Conservation (phyloP, 169 alveolate genomes). For the Pseudocohnilembus persalinus region DNA sequence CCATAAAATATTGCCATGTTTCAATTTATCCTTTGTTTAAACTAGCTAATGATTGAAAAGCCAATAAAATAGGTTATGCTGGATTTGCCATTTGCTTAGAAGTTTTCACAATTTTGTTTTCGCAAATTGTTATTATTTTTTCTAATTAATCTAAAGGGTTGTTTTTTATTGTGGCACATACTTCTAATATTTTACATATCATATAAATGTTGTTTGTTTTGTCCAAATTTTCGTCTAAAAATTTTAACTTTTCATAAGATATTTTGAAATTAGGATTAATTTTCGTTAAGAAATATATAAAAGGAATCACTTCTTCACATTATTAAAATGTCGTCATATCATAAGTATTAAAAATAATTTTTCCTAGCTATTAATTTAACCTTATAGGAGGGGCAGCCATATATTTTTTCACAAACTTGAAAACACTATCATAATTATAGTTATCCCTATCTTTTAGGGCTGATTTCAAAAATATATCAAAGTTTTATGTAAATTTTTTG, state of each 20-base stretch:
- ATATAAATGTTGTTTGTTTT: neutral
- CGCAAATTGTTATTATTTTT: neutral
- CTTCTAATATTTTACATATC: neutral
- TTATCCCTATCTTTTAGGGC: neutral
- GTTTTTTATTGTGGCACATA: neutral
- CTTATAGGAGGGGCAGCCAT: constrained; percentile 22
- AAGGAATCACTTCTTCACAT: constrained; percentile 2
- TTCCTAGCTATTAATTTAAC: neutral
- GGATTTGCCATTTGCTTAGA: neutral
- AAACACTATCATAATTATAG: neutral
- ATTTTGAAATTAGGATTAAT: constrained; percentile 2
- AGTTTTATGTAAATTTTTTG: neutral
- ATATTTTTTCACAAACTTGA: neutral
- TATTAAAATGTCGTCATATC: neutral
- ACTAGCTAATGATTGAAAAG: neutral
- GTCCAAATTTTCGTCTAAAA: neutral
- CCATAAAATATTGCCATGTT: neutral
- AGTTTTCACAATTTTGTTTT: too few species aligned
- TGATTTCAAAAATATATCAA: neutral
- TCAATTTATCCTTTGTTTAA: neutral
- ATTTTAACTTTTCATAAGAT: neutral
- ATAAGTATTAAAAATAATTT: constrained; percentile 3
- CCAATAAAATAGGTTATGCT: neutral
- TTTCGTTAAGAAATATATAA: constrained; percentile 11
- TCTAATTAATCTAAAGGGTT: neutral